Base-by-base conservation (phyloP, 179 eudicot species). In the Camellia oleifera region DNA sequence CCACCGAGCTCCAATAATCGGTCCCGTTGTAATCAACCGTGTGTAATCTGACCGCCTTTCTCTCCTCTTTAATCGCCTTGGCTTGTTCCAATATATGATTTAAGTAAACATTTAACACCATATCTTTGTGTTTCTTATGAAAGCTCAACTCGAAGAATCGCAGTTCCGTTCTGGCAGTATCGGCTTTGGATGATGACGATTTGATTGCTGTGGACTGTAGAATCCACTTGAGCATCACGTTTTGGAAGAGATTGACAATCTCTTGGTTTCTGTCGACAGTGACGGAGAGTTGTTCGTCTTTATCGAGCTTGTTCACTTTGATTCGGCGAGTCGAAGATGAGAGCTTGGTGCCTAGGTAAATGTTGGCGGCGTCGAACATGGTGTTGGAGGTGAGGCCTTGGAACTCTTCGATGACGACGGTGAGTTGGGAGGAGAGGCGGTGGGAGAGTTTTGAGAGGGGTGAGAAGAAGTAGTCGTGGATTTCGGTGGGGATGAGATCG, bases 1-100 rank as follows among this genome's bases (percentile, higher is more conserved):
- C 77, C 23, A 87, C 88, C 6, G 85, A 81, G 44, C 86, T 75
- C 92, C 90, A 89, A 58, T 86, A 85, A n/a, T 84, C 91, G 4
- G 75, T 67, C 23, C 91, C 89, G 11, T 46, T 80, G 18, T 87
- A 86, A 50, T 86, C 88, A 15, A 86, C 85, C 0, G 89, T 87
- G 77, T 88, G 87, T 5, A 88, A 72, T 69, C 73, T 85, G 52
- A 88, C 84, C 5, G 78, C 78, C 79, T 79, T 88, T 3, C 4
- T 76, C 5, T 83, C 82, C 32, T 85, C 87, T 12, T 83, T 73
- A 13, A 85, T 83, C 7, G 23, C 83, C 73, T 79, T 82, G 0
- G 90, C 80, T 11, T n/a, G 75, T 6, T 46, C 9, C 5, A 85
- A 10, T 20, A 89, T 23, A 68, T 78, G 54, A 0, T 81, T 78